Conservation (phyloP, 1,284 basidiomycete genomes). For the Naganishia liquefaciens region DNA sequence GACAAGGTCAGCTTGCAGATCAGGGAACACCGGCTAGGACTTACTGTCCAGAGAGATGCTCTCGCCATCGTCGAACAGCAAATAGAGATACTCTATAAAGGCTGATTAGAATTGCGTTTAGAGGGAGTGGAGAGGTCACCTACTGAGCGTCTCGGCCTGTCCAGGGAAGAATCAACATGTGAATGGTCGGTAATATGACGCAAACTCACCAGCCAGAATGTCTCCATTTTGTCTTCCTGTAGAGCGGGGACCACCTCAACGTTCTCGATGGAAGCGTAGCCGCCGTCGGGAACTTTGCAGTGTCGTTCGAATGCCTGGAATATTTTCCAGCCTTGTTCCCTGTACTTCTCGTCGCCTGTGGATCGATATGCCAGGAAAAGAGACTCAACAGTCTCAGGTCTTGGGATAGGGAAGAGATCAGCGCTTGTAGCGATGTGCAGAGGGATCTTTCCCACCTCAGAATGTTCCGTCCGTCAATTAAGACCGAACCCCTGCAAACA, state of each 20-base stretch:
- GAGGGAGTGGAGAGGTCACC: neutral
- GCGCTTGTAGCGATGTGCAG: no score
- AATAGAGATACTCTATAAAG: conserved; percentile 73
- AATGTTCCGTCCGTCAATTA: conserved; percentile 80
- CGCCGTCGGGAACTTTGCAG: conserved; percentile 71
- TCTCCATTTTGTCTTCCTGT: conserved; percentile 89
- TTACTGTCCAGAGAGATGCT: conserved; percentile 71
- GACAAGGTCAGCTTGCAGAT: neutral
- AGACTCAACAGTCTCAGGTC: conserved; percentile 92
- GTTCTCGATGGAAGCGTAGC: conserved; percentile 80
- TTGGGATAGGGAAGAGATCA: conserved; percentile 42
- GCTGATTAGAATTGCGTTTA: neutral
- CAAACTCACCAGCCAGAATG: conserved; percentile 71
- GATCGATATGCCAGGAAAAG: conserved; percentile 82
- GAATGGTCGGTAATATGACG: no score
- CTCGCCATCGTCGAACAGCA: conserved; percentile 76
- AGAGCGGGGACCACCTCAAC: conserved; percentile 70
- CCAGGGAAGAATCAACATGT: neutral
- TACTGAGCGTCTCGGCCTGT: conserved; percentile 23
- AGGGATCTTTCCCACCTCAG: no score
- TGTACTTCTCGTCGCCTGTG: conserved; percentile 79
- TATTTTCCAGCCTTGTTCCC: conserved; percentile 83
- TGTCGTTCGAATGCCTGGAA: conserved; percentile 86
- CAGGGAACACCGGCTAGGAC: conserved; percentile 39
- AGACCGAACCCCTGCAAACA: neutral